Evolutionary conservation across 345 rosid species (phyloP).

Genomic region (Citrus hindsii): DNA sequence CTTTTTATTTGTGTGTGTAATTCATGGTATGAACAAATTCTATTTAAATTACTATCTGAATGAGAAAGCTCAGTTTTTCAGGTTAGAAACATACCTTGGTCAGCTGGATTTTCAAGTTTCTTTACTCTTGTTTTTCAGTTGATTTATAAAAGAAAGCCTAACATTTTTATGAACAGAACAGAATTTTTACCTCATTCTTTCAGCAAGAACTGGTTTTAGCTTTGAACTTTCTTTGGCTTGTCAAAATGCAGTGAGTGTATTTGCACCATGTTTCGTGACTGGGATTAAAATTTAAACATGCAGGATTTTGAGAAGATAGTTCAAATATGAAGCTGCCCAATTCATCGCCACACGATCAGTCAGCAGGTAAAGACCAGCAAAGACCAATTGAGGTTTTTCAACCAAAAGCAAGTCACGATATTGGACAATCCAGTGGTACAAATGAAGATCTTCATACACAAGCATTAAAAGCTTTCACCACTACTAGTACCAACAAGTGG

Average conservation of each 20-base stretch:
- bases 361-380: conserved; percentile 11
- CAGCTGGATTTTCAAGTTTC: background rate
- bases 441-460: conserved; percentile 7
- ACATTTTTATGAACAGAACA: background rate
- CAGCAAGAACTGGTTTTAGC: background rate
- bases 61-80: background rate
- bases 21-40: background rate
- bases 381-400: conserved; percentile 34
- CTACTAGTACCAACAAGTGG: conserved; percentile 43
- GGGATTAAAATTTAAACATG: background rate
- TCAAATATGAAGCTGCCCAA: background rate
- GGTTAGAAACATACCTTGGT: background rate
- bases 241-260: background rate
- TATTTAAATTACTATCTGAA: background rate
- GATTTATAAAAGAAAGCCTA: background rate
- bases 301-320: background rate
- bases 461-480: conserved; percentile 5
- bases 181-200: background rate
- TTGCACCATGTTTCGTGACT: background rate
- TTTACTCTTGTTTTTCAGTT: background rate
- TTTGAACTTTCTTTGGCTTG: background rate
- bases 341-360: background rate
- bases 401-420: conserved; percentile 18
- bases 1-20: background rate
- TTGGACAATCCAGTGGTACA: background rate